These are phyloP conservation scores for Fusarium kyushuense DNA, from an alignment of 2,329 filamentous ascomycete species.

Conservation along the genomic window DNA sequence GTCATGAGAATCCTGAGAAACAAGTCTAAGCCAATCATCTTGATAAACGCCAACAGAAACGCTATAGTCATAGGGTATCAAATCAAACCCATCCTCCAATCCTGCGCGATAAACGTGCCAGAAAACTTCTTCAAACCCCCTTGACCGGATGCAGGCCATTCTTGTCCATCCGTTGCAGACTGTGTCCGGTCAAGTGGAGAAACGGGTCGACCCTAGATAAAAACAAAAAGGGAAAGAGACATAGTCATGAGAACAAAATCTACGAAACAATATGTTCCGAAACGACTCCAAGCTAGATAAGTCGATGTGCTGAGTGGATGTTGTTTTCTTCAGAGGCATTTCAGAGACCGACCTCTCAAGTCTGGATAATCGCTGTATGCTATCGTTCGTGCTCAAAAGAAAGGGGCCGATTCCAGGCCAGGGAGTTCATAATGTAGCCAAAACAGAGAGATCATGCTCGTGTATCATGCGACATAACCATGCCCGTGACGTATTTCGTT, in stretches of 20 bases:
- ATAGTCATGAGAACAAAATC: neutral
- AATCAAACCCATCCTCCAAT: conserved; percentile 41
- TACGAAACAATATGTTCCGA: conserved; percentile 16
- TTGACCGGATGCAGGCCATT: conserved; percentile 32
- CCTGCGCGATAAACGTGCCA: conserved; percentile 22
- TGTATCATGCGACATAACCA: conserved; percentile 43
- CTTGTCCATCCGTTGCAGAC: conserved; percentile 22
- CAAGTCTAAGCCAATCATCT: conserved; percentile 41
- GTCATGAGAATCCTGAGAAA: conserved; percentile 41
- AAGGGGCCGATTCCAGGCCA: conserved; percentile 21
- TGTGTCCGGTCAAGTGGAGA: conserved; percentile 11
- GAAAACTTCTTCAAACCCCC: conserved; percentile 25
- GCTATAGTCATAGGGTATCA: conserved; percentile 44
- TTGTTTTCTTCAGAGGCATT: conserved; percentile 7
- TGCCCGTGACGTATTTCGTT: conserved; percentile 41
- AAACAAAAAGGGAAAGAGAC: conserved; percentile 16
- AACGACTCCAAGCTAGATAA: conserved; percentile 15
- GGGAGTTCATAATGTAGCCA: conserved; percentile 32
- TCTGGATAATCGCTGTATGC: conserved; percentile 32
- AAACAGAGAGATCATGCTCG: conserved; percentile 24
- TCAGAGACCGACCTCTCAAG: conserved; percentile 6
- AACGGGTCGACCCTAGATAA: conserved; percentile 8
- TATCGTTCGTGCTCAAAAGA: conserved; percentile 21
- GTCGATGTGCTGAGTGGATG: conserved; percentile 12
- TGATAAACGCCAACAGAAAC: conserved; percentile 28